Base-by-base conservation (phyloP, 2,329 filamentous ascomycete species). In the Exophiala xenobiotica region DNA sequence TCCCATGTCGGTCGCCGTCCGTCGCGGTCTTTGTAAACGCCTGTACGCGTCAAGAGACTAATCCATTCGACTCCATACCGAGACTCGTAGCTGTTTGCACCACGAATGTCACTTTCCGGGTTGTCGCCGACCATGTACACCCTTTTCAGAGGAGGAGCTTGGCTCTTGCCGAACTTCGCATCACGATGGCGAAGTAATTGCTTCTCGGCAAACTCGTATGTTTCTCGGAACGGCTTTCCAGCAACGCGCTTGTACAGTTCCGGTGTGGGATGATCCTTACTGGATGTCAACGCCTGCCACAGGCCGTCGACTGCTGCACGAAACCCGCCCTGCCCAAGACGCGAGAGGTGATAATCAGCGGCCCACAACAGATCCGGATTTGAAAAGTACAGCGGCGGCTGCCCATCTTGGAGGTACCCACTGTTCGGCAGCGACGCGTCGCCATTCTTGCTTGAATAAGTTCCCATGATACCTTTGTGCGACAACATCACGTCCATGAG, bases 121-220 rank as follows among this genome's bases (percentile, higher is more conserved):
- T 92, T 92, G 65, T 92, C 88, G 4, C 93, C 93, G 35, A 97
- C 81, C 92, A 97, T 97, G 70, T 95, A 97, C 8, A 97, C 90
- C 37, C 78, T 80, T 63, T 78, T 76, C 49, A 96, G 69, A n/a
- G 78, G 77, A 51, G 41, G 51, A 41, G 40, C 63, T 60, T 40
- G 56, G 51, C 16, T 49, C 20, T 35, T 49, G 12, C 68, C 64
- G 42, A 83, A 72, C 19, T 81, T 53, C 12, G 70, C 65, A 18
- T 56, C 51, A 16, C 86, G 76, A 65, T 88, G 83, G 52, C 72
- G 71, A 46, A 81, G 71, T 45, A 97, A 75, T 45, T 88, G 79
- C 44, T 81, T 77, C 72, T 96, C 88, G 0, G 92, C 92, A 64
- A 88, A 97, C 60, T 81, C 79, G 68, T 95, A 97, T 1, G 92